Base-by-base conservation (phyloP, 2,329 filamentous ascomycete genomes). In the Cordyceps farinosa region DNA sequence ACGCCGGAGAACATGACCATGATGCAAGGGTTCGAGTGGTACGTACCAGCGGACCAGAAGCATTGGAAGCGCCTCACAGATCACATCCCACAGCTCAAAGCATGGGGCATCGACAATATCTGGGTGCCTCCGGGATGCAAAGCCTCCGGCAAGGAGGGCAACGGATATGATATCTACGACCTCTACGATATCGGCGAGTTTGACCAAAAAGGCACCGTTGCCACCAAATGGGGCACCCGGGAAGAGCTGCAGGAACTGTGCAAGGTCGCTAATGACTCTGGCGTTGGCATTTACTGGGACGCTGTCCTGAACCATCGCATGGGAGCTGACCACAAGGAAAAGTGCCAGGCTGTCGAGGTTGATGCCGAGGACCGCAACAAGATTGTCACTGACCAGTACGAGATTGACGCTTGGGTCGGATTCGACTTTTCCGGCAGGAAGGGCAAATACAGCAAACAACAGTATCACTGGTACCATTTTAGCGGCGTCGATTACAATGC, bases 251-350 rank as follows among this genome's bases (percentile, higher is more conserved):
- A 83, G 4, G 77, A 27, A n/a, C 60, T 62, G 2, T 62, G 60
- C 60, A 50, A 51, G 3, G 29, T 32, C 15, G 60, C 60, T 3
- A 81, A 84, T 54, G 76, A 84, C 30, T 70, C 82, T 45, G 84
- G 81, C 0, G 79, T 91, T 7, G 84, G 84, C 0, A 72, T 90
- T 1, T 86, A 89, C 67, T 91, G 87, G 84, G 89, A 91, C 72
- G 87, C 88, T 2, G 88, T 91, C 1, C 77, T 91, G 38, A 91
- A 91, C 70, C 89, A 91, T 73, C 90, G 89, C 72, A 88, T 88
- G n/a, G 88, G 84, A 3, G 89, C 87, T 17, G 89, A 91, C 71
- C 81, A 79, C 58, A 86, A 82, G 32, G 88, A 91, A 71, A 81
- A 82, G 61, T 88, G 85, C 63, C 75, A 77, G 64, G 87, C 85